Evolutionary conservation across 805 yeast species (phyloP), one percentile per base, ranked within the genome.

Genomic region (Danielia oregonensis): DNA sequence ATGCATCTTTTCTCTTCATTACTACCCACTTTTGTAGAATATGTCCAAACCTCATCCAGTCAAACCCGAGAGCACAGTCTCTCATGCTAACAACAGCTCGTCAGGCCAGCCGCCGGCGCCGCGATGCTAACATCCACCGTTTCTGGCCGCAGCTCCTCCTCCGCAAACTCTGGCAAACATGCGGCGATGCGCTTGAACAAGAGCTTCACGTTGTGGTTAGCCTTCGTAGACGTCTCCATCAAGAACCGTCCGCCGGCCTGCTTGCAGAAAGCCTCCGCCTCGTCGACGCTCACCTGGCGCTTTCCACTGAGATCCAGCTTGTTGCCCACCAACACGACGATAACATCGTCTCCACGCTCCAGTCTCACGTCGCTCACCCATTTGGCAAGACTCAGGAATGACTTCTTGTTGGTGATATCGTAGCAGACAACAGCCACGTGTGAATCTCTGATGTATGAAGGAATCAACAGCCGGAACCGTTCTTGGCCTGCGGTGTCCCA

Each of bases 401-500:
- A 79, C 52, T 85, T 85, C 55, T 76, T 82, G 54, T 79, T 83
- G 6, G 97, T 87, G 39, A 91, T 83, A 57, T 93, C 98, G 63
- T 91, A 91, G 15, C 94, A 96, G 17, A 93, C 82, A 30, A 93
- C 94, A 0, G 98, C 97, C n/a, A 93, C 97, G 51, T 89, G 88
- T 11, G 94, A 84, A 60, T 93, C 98, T 49, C 98, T 74, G 40
- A 93, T 93, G 55, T 93, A 93, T 8, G 95, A 83, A 3, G 98
- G 98, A 37, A 93, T 91, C 57, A 93, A 74, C 12, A 95, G 84
- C 54, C 97, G 72, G 68, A 93, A 93, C 49, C 98, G 68, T 60
- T 93, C 98, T 63, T 91, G 98, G 24, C 98, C 98, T 6, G 97
- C 97, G 27, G 98, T 91, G 57, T 91, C 98, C 98, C 98, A 93